Evolutionary conservation across 176 grass and related monocot genomes (phyloP).

Genomic region (Aechmea fasciata): DNA sequence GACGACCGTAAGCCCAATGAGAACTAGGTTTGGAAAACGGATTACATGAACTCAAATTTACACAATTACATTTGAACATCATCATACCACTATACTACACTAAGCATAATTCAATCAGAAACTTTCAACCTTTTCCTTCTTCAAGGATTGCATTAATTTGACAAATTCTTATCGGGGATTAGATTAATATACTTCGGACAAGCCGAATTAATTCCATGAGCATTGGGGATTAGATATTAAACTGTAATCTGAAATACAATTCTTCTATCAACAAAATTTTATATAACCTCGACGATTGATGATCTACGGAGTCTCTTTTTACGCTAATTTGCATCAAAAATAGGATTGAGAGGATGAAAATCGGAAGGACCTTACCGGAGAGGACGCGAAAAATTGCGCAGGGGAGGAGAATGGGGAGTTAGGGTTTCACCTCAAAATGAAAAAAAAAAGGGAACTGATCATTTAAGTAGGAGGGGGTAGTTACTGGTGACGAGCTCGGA

Average conservation of each 20-base stretch:
- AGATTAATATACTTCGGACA: no score
- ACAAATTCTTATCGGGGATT: no score
- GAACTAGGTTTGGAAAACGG: neutral
- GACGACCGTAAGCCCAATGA: neutral
- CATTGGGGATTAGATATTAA: no score
- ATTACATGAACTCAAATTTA: neutral
- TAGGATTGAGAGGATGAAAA: neutral
- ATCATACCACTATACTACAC: no score
- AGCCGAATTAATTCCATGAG: no score
- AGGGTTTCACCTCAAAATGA: neutral
- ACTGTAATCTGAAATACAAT: no score
- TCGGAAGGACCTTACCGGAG: neutral
- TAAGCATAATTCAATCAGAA: no score
- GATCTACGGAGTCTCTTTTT: no score
- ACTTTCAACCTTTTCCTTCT: no score
- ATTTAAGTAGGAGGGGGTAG: constrained; percentile 12
- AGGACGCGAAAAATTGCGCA: neutral
- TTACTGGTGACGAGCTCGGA: constrained; percentile 12
- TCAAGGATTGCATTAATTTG: neutral
- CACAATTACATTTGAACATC: no score
- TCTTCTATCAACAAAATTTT: no score
- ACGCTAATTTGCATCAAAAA: neutral
- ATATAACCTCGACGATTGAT: no score
- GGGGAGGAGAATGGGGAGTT: neutral
- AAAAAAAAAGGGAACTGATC: neutral